phyloP scores from a whole-genome alignment of 441 rosid genomes.

The Brassica hybrid region DNA sequence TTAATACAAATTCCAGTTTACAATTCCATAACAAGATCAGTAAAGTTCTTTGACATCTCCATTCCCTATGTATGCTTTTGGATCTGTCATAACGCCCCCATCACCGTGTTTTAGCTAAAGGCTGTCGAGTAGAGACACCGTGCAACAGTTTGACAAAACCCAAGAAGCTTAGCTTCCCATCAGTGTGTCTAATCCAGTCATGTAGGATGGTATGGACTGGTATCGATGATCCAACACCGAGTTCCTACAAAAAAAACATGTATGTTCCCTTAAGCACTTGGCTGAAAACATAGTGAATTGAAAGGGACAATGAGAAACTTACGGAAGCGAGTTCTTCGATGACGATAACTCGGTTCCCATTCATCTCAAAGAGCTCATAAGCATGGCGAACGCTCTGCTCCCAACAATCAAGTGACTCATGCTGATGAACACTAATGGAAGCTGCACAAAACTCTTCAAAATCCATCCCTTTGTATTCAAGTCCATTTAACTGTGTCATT shows the following conservation, averaged over 20 bases:
- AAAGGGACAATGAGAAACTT: constrained; percentile 40
- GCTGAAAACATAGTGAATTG: neutral
- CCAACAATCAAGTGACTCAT: constrained; percentile 87
- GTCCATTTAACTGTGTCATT: constrained; percentile 77
- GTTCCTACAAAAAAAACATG: constrained; percentile 62
- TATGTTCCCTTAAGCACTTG: neutral
- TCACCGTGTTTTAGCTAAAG: constrained; percentile 55
- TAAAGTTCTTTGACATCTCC: constrained; percentile 30
- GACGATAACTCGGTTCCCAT: constrained; percentile 85
- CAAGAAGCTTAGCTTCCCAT: constrained; percentile 96
- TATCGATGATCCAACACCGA: constrained; percentile 85
- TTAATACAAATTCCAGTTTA: constrained; percentile 18
- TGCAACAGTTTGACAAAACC: constrained; percentile 87
- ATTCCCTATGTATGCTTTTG: constrained; percentile 22
- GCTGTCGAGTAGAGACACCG: constrained; percentile 67
- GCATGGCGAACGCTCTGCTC: constrained; percentile 78
- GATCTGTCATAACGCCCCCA: neutral
- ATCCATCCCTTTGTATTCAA: constrained; percentile 86
- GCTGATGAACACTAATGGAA: constrained; percentile 83
- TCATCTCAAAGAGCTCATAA: constrained; percentile 80
- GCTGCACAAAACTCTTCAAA: constrained; percentile 99
- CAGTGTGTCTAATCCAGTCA: constrained; percentile 88
- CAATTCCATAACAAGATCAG: constrained; percentile 27
- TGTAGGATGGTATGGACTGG: constrained; percentile 85
- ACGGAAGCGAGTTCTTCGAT: constrained; percentile 96